Conservation (phyloP, 2,329 filamentous ascomycete species). For the Colletotrichum plurivorum region DNA sequence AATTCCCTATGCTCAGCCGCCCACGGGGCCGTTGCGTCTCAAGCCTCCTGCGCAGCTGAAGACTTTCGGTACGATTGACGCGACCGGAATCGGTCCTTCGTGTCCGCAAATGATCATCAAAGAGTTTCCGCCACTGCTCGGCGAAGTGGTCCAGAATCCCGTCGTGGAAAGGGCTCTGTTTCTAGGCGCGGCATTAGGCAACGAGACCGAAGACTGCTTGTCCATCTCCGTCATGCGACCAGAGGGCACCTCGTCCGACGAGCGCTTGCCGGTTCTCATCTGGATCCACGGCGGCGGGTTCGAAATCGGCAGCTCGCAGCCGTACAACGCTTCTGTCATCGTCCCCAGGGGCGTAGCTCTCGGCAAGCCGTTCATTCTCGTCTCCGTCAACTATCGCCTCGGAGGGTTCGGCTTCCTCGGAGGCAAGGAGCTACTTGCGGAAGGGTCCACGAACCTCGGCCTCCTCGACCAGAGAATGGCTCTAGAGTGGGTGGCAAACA, state of each 20-base stretch:
- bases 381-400: conserved; percentile 75
- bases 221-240: conserved; percentile 65
- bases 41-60: too few relatives aligned
- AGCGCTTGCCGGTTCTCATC: conserved; percentile 56
- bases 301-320: conserved; percentile 44
- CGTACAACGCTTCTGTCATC: conserved; percentile 53
- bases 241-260: conserved; percentile 52
- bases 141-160: too few relatives aligned
- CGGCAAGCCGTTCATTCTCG: conserved; percentile 72
- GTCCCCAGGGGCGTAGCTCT: conserved; percentile 53
- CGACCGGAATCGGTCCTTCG: too few relatives aligned
- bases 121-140: too few relatives aligned
- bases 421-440: conserved; percentile 8
- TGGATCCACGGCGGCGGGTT: conserved; percentile 57
- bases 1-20: too few relatives aligned
- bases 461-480: conserved; percentile 48
- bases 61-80: too few relatives aligned
- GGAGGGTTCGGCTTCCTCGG: conserved; percentile 54
- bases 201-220: conserved; percentile 64
- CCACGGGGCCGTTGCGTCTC: too few relatives aligned
- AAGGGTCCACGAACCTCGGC: conserved; percentile 52
- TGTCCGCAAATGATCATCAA: too few relatives aligned
- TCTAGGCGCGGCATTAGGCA: too few relatives aligned
- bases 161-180: too few relatives aligned
- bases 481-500: conserved; percentile 51